Conservation (phyloP, 176 grass and related monocot genomes). For the Phyllostachys edulis region DNA sequence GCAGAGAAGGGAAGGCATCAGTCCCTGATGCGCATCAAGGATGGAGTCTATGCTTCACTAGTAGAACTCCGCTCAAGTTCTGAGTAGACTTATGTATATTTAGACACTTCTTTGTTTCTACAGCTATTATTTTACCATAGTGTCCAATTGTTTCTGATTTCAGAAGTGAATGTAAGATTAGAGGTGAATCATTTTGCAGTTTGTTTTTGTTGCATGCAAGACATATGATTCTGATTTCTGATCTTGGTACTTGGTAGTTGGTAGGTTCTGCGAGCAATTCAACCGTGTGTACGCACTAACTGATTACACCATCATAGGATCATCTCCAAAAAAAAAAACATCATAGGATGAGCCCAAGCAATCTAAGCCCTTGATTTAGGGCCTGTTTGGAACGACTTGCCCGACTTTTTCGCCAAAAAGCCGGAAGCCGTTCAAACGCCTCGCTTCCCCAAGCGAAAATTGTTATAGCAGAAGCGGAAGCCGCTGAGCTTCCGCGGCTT, state of each 20-base stretch:
- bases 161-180: not conserved
- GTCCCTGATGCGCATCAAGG: slow-evolving; percentile 43
- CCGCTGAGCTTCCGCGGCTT: no score
- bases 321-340: not conserved
- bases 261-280: not conserved
- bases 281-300: not conserved
- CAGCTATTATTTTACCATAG: not conserved
- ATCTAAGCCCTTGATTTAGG: not conserved
- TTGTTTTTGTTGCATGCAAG: not conserved
- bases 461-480: no score
- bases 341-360: not conserved
- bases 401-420: no score
- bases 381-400: no score
- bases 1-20: slow-evolving; percentile 57
- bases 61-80: slow-evolving; percentile 35
- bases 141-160: not conserved
- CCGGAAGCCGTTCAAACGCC: no score
- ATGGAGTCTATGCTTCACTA: slow-evolving; percentile 53
- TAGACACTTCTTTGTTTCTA: not conserved
- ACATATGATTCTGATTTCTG: not conserved
- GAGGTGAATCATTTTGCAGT: not conserved
- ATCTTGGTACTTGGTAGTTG: not conserved
- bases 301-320: not conserved
- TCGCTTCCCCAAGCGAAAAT: no score
- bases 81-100: slow-evolving; percentile 22